Evolutionary conservation across 495 filamentous ascomycete species (phyloP).

Genomic region (Staphylotrichum tortipilum): DNA sequence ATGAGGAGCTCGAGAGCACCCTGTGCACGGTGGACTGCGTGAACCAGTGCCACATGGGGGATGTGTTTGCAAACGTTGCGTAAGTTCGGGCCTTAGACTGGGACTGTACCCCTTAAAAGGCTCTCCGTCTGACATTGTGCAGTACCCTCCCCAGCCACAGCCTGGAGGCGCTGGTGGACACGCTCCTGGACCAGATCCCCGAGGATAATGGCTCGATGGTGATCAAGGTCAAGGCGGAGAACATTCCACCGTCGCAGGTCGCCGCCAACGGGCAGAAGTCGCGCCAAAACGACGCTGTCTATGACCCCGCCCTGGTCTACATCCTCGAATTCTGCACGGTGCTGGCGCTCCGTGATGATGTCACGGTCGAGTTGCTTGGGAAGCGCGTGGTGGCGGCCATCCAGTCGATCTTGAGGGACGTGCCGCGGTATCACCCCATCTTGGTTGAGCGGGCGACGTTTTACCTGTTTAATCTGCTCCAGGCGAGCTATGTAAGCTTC

Average conservation of each 20-base stretch:
- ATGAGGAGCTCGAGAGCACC: slow-evolving; percentile 94
- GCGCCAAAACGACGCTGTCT: slow-evolving; percentile 48
- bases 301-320: slow-evolving; percentile 82
- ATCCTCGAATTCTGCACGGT: slow-evolving; percentile 83
- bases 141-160: slow-evolving; percentile 62
- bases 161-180: slow-evolving; percentile 58
- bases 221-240: slow-evolving; percentile 80
- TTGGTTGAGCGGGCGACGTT: slow-evolving; percentile 74
- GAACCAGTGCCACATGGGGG: slow-evolving; percentile 75
- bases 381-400: slow-evolving; percentile 71
- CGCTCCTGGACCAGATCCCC: slow-evolving; percentile 74
- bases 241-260: slow-evolving; percentile 48
- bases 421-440: slow-evolving; percentile 66
- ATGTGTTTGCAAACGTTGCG: slow-evolving; percentile 78
- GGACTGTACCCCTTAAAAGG: neutral
- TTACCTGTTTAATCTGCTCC: slow-evolving; percentile 76
- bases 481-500: slow-evolving; percentile 70
- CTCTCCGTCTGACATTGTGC: slow-evolving; percentile 1
- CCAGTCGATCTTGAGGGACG: slow-evolving; percentile 72
- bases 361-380: slow-evolving; percentile 62
- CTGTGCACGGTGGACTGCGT: slow-evolving; percentile 91
- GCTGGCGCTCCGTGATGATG: slow-evolving; percentile 65
- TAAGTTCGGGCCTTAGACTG: slow-evolving; percentile 36
- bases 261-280: slow-evolving; percentile 52
- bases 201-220: slow-evolving; percentile 74